Evolutionary conservation across 345 rosid genomes (phyloP), one percentile per base, ranked within the genome.

Genomic region (Rhodomyrtus tomentosa): DNA sequence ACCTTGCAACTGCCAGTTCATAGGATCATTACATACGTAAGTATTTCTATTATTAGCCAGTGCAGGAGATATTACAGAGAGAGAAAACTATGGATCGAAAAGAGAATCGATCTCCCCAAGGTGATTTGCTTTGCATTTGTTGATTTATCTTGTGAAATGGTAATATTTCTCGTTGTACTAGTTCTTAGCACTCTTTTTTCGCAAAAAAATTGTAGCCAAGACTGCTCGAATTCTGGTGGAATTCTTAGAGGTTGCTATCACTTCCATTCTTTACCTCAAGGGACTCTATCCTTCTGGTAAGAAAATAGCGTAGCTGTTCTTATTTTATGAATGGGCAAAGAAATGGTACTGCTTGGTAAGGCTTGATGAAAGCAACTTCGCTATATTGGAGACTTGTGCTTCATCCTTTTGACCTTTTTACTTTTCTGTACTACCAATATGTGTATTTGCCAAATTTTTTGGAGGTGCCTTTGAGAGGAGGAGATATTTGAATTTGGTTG

Each of bases 161-260:
- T n/a, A n/a, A n/a, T n/a, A n/a, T n/a, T n/a, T n/a, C 32, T 38
- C 20, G 76, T 29, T 32, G 16, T 50, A 49, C 20, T 7, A 32
- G 16, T 48, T 54, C 62, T 51, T 45, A 45, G 36, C 45, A 7
- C 45, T 40, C 29, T 16, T 55, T 40, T 56, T 53, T 21, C 25
- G 50, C 29, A 27, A 40, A n/a, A n/a, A 32, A 36, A 50, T 84
- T 36, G 50, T 86, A 89, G 90, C 56, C 11, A 88, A 87, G 82
- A 85, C 86, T 4, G 91, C 87, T 54, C 82, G 82, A 79, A 82
- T 91, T 83, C 82, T 96, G 88, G 93, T 90, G 54, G 98, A 94
- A 82, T 96, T 96, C 91, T 84, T 95, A 88, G 99, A 96, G 91
- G 99, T 96, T 86, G 98, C 99, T 68, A 90, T 96, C 85, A 94